Percentiles rank a stretch among this genome's conserved stretches.
Evolutionary conservation across 2,329 filamentous ascomycete species (phyloP).

Genomic region (Penicillium sp.): DNA sequence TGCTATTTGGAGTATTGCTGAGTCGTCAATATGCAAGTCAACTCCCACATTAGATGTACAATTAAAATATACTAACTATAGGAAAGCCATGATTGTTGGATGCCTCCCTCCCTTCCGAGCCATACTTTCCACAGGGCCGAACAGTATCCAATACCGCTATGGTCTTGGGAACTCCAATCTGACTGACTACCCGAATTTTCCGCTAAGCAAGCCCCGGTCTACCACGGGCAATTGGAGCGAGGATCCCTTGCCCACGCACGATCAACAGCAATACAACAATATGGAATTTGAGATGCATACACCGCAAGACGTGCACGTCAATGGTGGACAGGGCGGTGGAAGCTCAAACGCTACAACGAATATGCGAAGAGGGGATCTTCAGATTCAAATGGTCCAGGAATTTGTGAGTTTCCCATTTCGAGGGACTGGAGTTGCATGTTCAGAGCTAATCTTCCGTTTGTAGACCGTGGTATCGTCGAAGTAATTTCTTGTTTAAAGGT

Average conservation of each 20-base stretch:
- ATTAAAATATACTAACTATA: neutral
- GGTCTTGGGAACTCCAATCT: neutral
- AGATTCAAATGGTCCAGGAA: conserved; percentile 13
- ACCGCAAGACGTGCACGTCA: neutral
- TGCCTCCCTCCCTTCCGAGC: conserved; percentile 21
- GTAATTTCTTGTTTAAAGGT: neutral
- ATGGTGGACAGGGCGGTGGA: neutral
- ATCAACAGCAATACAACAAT: neutral
- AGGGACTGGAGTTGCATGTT: no score
- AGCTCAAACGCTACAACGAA: neutral
- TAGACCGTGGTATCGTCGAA: neutral
- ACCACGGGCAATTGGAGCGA: neutral
- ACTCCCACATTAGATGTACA: neutral
- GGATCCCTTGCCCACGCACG: neutral
- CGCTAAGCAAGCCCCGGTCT: neutral
- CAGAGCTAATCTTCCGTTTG: neutral
- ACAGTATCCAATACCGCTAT: neutral
- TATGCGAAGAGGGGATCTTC: neutral
- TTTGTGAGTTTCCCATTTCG: conserved; percentile 9
- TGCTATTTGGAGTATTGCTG: conserved; percentile 20
- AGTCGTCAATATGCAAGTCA: conserved; percentile 19
- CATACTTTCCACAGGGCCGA: conserved; percentile 9
- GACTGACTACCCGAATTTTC: neutral
- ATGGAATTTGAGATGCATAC: neutral
- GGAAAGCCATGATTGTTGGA: conserved; percentile 18